A percentile compares a stretch with the other conserved stretches of the same genome.
Conservation (phyloP, 352 stramenopile genomes). For the Pythium pyrilobum region DNA sequence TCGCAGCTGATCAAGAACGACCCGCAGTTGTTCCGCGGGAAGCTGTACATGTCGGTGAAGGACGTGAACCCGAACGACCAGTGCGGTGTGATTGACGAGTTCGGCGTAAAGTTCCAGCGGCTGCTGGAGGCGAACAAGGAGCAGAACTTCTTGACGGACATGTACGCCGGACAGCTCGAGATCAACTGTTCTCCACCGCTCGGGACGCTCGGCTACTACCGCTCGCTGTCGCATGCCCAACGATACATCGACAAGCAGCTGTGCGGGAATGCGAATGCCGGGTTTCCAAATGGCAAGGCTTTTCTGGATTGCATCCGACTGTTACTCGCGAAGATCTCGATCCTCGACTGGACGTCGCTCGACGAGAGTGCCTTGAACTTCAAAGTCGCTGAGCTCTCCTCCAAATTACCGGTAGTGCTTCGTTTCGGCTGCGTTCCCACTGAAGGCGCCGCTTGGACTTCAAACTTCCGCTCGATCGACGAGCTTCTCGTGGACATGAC, state of each 20-base stretch:
- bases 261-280: slow-evolving; percentile 19
- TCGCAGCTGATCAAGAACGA: slow-evolving; percentile 57
- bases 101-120: slow-evolving; percentile 39
- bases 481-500: slow-evolving; percentile 28
- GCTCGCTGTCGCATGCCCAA: slow-evolving; percentile 39
- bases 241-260: slow-evolving; percentile 27
- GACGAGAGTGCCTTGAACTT: slow-evolving; percentile 48
- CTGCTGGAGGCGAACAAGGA: slow-evolving; percentile 45
- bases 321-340: slow-evolving; percentile 68
- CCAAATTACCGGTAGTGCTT: slow-evolving; percentile 39
- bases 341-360: slow-evolving; percentile 70
- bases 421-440: slow-evolving; percentile 38
- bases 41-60: slow-evolving; percentile 68
- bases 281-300: slow-evolving; percentile 36
- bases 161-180: slow-evolving; percentile 49
- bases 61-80: slow-evolving; percentile 68
- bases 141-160: slow-evolving; percentile 54
- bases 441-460: slow-evolving; percentile 7
- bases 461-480: slow-evolving; percentile 9
- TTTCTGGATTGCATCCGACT: slow-evolving; percentile 71
- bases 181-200: slow-evolving; percentile 73
- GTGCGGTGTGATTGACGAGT: slow-evolving; percentile 41
- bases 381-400: slow-evolving; percentile 43
- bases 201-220: slow-evolving; percentile 59
- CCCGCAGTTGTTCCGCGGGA: slow-evolving; percentile 48